phyloP scores from a whole-genome alignment of 495 filamentous ascomycete species.

The Terfezia boudieri region DNA sequence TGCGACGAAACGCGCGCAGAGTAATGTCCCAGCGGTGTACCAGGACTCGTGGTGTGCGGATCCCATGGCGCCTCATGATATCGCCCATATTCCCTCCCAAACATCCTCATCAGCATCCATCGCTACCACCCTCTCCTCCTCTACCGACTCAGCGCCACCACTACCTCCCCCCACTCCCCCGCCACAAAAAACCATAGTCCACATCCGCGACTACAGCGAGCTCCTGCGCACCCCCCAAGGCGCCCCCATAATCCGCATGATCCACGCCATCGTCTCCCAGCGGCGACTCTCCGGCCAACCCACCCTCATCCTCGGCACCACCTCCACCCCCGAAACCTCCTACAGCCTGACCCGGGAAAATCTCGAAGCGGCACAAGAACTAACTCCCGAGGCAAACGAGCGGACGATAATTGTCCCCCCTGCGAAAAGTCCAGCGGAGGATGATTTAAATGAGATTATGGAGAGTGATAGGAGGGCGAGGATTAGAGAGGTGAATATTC shows the following conservation, averaged over 20 bases:
- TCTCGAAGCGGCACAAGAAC: conserved; percentile 26
- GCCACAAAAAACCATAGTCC: conserved; percentile 34
- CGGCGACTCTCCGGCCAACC: conserved; percentile 43
- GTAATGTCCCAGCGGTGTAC: background rate
- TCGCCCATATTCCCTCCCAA: background rate
- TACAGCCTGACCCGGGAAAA: conserved; percentile 26
- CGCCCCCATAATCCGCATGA: conserved; percentile 34
- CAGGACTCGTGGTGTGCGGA: background rate
- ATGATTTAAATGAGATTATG: conserved; percentile 1
- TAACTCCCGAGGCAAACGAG: conserved; percentile 21
- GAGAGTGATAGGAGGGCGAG: conserved; percentile 25
- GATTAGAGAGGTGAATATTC: conserved; percentile 40
- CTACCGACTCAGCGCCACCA: conserved; percentile 28
- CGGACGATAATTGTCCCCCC: conserved; percentile 32
- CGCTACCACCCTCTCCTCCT: conserved; percentile 49
- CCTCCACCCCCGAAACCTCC: conserved; percentile 26
- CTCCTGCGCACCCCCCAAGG: conserved; percentile 40
- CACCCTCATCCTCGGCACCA: conserved; percentile 57
- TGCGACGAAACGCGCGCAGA: conserved; percentile 10
- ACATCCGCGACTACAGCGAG: conserved; percentile 60
- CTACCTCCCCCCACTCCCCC: background rate
- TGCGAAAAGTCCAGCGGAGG: background rate
- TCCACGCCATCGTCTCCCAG: conserved; percentile 48
- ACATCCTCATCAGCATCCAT: conserved; percentile 62
- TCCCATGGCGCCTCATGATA: background rate